Evolutionary conservation across 768 basidiomycete species (phyloP).

Genomic region (Leccinum subgranulosum): DNA sequence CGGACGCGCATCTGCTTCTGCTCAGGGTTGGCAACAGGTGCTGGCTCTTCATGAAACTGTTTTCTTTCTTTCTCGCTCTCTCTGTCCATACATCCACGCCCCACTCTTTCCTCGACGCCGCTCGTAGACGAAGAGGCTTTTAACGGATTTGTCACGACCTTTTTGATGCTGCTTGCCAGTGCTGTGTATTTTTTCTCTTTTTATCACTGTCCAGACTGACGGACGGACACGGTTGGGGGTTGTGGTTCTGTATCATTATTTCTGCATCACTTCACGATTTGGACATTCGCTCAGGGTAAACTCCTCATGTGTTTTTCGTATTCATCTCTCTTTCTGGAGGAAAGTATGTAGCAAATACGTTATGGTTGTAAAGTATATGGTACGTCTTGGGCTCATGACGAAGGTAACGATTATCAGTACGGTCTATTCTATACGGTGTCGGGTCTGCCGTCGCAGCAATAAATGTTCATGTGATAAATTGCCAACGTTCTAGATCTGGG

Average conservation of each 20-base stretch:
- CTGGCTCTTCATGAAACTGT: constrained; percentile 8
- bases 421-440: not conserved
- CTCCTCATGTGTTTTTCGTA: constrained; percentile 19
- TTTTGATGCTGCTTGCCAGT: constrained; percentile 2
- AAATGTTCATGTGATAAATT: not conserved
- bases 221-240: not conserved
- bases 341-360: constrained; percentile 34
- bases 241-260: constrained; percentile 34
- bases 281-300: constrained; percentile 15
- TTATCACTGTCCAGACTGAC: constrained; percentile 23
- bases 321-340: constrained; percentile 7
- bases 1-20: constrained; percentile 6
- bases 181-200: constrained; percentile 21
- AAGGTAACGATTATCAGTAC: not conserved
- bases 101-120: not conserved
- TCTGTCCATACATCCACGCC: not conserved
- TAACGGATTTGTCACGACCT: constrained; percentile 27
- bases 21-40: constrained; percentile 2
- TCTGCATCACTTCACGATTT: constrained; percentile 26
- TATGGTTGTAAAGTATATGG: constrained; percentile 36
- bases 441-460: not conserved
- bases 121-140: constrained; percentile 10
- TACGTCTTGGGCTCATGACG: constrained; percentile 12
- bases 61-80: not conserved
- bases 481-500: not conserved